Evolutionary conservation across 345 rosid species (phyloP), one percentile per base, ranked within the genome.

Genomic region (Lepidium africanum): DNA sequence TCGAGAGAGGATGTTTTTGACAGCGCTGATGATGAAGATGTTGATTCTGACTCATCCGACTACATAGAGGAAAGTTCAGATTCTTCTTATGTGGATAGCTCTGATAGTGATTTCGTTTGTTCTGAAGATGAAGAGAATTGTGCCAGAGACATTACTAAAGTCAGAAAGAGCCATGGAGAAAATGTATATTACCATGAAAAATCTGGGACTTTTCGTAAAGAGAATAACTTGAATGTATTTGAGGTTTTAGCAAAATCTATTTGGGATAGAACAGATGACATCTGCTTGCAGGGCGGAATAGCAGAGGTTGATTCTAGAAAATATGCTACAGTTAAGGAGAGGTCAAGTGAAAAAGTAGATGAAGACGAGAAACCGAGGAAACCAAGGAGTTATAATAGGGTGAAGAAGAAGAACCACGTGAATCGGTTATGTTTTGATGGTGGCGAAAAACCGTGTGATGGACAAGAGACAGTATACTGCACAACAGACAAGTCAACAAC

Each of bases 121-220:
- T 74, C 78, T 39, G 78, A 61, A 27, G 78, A 74, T 2, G 78
- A 74, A 14, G 69, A 67, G 27, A 39, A 21, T 74, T 27, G 30
- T 25, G 39, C 51, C 36, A 38, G 16, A 52, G 49, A 61, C n/a
- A 11, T 38, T 60, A 25, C 64, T 52, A 46, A 46, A 61, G 5
- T 15, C 32, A 68, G 8, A 19, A 67, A 62, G 47, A 60, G 14
- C 5, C 12, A 51, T 45, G 68, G 38, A 61, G 25, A 43, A 9
- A 53, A 47, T 13, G 36, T 36, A 10, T 17, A 17, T 33, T 19
- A 37, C 7, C 14, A 15, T 23, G 27, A 54, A 30, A 67, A 39
- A 36, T 54, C 7, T 38, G 61, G 49, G 51, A 53, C 3, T 43
- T 36, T n/a, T 13, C 17, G 4, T 60, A 46, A 8, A 21, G 25